A percentile compares a stretch with the other conserved stretches of the same genome.
Conservation (phyloP, 2,329 filamentous ascomycete genomes). For the Penicillium sp. region DNA sequence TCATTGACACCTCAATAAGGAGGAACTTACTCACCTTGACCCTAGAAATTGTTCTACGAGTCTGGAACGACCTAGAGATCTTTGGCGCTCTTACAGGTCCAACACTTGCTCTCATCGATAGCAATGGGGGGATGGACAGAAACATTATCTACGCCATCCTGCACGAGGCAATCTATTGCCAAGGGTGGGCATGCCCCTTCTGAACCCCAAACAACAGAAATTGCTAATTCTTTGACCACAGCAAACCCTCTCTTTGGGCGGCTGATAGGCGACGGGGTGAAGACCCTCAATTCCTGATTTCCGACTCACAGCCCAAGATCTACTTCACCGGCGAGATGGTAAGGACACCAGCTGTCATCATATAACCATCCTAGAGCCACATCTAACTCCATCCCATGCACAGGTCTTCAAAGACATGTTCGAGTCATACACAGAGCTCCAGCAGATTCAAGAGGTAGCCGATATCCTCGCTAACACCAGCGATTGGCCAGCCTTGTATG, state of each 20-base stretch:
- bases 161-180: constrained; percentile 88
- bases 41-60: constrained; percentile 68
- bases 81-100: constrained; percentile 78
- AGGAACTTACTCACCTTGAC: constrained; percentile 10
- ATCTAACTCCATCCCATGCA: constrained; percentile 11
- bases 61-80: constrained; percentile 73
- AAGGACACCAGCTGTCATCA: constrained; percentile 16
- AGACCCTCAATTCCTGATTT: constrained; percentile 55
- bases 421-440: constrained; percentile 77
- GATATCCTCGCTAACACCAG: constrained; percentile 70
- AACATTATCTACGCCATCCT: constrained; percentile 83
- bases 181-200: constrained; percentile 54
- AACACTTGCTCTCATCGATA: constrained; percentile 72
- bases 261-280: constrained; percentile 56
- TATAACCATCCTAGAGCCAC: background rate
- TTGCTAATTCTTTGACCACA: constrained; percentile 40
- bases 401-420: constrained; percentile 82
- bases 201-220: background rate
- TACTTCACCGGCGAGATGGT: constrained; percentile 91
- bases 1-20: background rate
- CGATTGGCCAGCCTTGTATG: constrained; percentile 79
- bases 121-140: constrained; percentile 71
- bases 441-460: constrained; percentile 70
- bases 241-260: constrained; percentile 73
- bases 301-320: constrained; percentile 59